These are phyloP conservation scores for Fusarium tjaetaba DNA, from an alignment of 2,329 filamentous ascomycete species.

Conservation along the genomic window DNA sequence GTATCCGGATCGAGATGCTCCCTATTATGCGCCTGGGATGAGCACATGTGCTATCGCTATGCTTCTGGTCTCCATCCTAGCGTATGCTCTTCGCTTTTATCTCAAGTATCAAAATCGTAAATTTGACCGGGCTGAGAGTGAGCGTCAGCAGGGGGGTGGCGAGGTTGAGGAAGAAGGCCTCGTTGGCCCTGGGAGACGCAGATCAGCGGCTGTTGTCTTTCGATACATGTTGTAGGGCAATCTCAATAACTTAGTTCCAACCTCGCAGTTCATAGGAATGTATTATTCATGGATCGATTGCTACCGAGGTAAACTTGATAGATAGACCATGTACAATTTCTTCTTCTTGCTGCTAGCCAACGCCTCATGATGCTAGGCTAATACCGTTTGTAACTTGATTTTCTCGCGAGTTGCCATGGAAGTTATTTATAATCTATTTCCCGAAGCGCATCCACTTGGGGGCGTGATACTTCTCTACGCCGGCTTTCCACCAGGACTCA, in stretches of 20 bases:
- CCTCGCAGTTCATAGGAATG: neutral
- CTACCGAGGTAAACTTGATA: conserved; percentile 2
- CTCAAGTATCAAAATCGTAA: conserved; percentile 61
- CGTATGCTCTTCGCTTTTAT: conserved; percentile 62
- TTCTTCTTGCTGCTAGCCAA: conserved; percentile 20
- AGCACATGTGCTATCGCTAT: conserved; percentile 70
- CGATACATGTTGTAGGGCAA: conserved; percentile 57
- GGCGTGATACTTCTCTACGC: conserved; percentile 47
- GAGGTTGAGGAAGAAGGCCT: conserved; percentile 54
- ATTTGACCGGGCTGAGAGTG: conserved; percentile 51
- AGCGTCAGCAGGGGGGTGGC: conserved; percentile 31
- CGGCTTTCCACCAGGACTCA: conserved; percentile 51
- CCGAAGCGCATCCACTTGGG: conserved; percentile 48
- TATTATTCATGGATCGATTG: neutral
- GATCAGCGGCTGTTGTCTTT: conserved; percentile 46
- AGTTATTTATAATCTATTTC: neutral
- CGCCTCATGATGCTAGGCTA: conserved; percentile 18
- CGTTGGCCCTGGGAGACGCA: conserved; percentile 47
- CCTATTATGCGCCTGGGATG: conserved; percentile 73
- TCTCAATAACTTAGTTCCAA: neutral
- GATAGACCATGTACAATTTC: conserved; percentile 14
- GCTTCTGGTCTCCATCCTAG: conserved; percentile 67
- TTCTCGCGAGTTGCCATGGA: neutral
- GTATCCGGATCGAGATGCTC: conserved; percentile 68
- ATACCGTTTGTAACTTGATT: neutral